Conservation (phyloP, 2,329 filamentous ascomycete genomes). For the Ophiostoma quercus region DNA sequence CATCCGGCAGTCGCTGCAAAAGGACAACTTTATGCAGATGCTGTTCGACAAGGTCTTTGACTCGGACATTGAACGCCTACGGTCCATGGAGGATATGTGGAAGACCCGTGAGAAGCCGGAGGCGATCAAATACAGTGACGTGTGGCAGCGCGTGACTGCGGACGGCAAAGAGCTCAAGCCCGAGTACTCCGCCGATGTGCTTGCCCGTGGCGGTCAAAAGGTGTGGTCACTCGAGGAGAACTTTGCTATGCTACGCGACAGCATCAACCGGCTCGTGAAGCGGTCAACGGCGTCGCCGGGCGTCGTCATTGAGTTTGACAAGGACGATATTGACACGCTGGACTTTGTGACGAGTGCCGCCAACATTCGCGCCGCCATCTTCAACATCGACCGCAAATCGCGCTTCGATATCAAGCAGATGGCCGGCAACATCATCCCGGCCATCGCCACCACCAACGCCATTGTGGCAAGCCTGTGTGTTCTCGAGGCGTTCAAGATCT, state of each 20-base stretch:
- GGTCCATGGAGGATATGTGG: slow-evolving; percentile 95
- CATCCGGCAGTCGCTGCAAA: slow-evolving; percentile 77
- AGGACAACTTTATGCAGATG: slow-evolving; percentile 66
- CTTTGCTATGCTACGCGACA: slow-evolving; percentile 79
- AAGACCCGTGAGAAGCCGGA: slow-evolving; percentile 71
- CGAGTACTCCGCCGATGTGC: slow-evolving; percentile 21
- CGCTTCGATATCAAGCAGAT: slow-evolving; percentile 98
- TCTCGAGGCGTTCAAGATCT: slow-evolving; percentile 84
- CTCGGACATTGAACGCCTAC: slow-evolving; percentile 73
- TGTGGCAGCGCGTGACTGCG: slow-evolving; percentile 38
- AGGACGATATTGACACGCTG: slow-evolving; percentile 90
- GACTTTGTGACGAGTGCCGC: slow-evolving; percentile 90
- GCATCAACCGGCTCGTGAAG: slow-evolving; percentile 68
- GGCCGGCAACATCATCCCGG: slow-evolving; percentile 98
- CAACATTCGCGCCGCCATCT: slow-evolving; percentile 83
- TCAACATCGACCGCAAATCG: slow-evolving; percentile 80
- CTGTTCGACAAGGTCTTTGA: slow-evolving; percentile 93
- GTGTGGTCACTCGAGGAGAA: slow-evolving; percentile 82
- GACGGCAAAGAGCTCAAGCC: slow-evolving; percentile 45
- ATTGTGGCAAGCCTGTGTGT: slow-evolving; percentile 92
- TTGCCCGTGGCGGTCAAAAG: slow-evolving; percentile 63
- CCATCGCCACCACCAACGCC: slow-evolving; percentile 95
- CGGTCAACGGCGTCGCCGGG: slow-evolving; percentile 47
- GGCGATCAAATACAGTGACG: slow-evolving; percentile 61
- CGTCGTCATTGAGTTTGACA: slow-evolving; percentile 78